Percentiles rank a stretch among this genome's conserved stretches.
These are phyloP conservation scores for Leccinum boreale DNA, from an alignment of 768 basidiomycete species.

Conservation along the genomic window DNA sequence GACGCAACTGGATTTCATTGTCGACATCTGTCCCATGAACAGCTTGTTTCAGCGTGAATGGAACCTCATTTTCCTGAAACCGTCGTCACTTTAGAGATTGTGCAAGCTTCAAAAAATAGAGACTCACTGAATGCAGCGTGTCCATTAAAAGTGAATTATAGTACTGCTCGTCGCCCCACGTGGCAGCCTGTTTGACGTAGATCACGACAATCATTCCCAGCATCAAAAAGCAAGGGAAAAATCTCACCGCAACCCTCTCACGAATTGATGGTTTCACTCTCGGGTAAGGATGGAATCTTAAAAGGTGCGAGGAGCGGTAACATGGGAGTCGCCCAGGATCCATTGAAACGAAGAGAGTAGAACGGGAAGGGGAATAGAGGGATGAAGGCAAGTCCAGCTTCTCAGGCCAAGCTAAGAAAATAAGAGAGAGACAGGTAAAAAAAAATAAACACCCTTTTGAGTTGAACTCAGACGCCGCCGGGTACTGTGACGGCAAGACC, in stretches of 20 bases:
- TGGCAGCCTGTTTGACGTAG: conserved; percentile 9
- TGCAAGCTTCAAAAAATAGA: background rate
- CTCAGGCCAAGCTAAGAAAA: conserved; percentile 1
- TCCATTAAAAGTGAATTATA: background rate
- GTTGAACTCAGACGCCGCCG: conserved; percentile 19
- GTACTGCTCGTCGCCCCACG: background rate
- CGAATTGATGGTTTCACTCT: conserved; percentile 18
- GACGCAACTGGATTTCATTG: background rate
- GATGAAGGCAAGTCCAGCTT: background rate
- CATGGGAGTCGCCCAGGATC: conserved; percentile 16
- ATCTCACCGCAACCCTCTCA: conserved; percentile 26
- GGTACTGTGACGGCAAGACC: conserved; percentile 26
- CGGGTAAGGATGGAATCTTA: conserved; percentile 30
- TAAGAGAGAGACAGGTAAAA: conserved; percentile 1
- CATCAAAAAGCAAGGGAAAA: background rate
- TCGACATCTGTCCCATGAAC: conserved; percentile 1
- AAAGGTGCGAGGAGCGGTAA: conserved; percentile 29
- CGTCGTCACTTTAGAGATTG: background rate
- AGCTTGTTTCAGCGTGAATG: conserved; percentile 1
- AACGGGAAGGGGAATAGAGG: background rate
- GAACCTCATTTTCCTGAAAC: conserved; percentile 9
- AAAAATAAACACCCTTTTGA: conserved; percentile 12
- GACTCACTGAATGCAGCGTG: background rate
- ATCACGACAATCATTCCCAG: conserved; percentile 9
- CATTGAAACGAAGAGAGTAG: conserved; percentile 9